Base-by-base conservation (phyloP, 1,284 basidiomycete genomes). In the Cutaneotrichosporon cutaneum region DNA sequence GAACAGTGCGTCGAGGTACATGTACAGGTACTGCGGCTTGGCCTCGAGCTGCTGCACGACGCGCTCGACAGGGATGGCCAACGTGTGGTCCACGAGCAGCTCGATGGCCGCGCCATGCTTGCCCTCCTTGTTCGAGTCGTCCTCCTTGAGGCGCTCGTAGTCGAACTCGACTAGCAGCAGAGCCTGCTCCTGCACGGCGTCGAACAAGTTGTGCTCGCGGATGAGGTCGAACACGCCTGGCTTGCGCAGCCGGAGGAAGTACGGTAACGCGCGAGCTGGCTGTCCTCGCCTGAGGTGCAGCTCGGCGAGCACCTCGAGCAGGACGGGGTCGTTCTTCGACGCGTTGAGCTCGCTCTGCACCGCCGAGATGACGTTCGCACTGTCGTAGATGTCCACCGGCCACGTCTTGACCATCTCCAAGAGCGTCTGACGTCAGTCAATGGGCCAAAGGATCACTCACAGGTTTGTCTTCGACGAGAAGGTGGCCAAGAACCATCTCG, bases 141-240 rank as follows among this genome's bases (percentile, higher is more conserved):
- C 68, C 18, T 63, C 56, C 70, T 85, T 86, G 76, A 86, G 86
- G 30, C 94, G 81, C 74, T 95, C 92, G 66, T 92, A 88, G 69
- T 99, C 95, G 66, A 99, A 98, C 72, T 97, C 90, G 27, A 99
- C 89, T 0, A 99, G 85, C 14, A 92, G 82, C 0, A 96, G 81
- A 1, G 91, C 93, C 77, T 96, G 93, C 72, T 98, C 93, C 73
- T 93, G 90, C 1, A 99, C 90, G 48, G 92, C 92, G 22, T 92
- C 92, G 78, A 97, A 98, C 1, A 99, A 83, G 69, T 96, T 96
- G 76, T 98, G 84, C 60, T 97, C 92, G 48, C 90, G 84, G 67
- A 99, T 97, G 58, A 99, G 87, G 67, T 94, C 90, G 75, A 99
- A 97, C 2, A 98, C 94, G 68, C 92, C 89, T 2, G 92, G 87